Conservation (phyloP, 2,329 filamentous ascomycete genomes). For the Scedosporium dehoogii region DNA sequence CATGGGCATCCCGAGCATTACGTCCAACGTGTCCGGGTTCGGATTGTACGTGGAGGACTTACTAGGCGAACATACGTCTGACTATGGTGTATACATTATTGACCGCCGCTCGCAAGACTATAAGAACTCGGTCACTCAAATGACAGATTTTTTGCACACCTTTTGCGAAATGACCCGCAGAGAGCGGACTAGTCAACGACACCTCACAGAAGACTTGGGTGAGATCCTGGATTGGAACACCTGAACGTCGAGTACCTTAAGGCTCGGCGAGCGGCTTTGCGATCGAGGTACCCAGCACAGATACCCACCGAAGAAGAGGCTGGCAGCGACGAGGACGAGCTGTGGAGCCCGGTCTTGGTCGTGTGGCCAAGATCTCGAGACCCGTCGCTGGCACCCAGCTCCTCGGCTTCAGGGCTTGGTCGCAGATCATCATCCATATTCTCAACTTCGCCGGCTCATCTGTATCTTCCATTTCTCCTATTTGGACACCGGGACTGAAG, state of each 20-base stretch:
- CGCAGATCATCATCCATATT: neutral
- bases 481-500: no score
- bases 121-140: conserved; percentile 93
- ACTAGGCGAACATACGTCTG: conserved; percentile 82
- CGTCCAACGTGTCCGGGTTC: conserved; percentile 94
- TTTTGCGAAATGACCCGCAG: conserved; percentile 25
- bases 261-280: neutral
- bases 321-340: neutral
- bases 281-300: neutral
- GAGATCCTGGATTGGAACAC: conserved; percentile 3
- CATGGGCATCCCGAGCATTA: conserved; percentile 98
- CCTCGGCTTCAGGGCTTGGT: neutral
- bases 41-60: conserved; percentile 99
- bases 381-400: neutral
- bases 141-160: conserved; percentile 43
- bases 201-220: neutral
- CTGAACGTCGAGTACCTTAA: neutral
- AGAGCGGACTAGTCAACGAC: neutral
- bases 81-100: conserved; percentile 99
- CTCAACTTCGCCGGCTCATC: neutral
- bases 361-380: neutral
- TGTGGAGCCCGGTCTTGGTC: neutral
- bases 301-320: neutral
- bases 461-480: no score
- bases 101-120: conserved; percentile 92